These are phyloP conservation scores for Hypoxylon sp. DNA, from an alignment of 2,329 filamentous ascomycete genomes.

Conservation along the genomic window DNA sequence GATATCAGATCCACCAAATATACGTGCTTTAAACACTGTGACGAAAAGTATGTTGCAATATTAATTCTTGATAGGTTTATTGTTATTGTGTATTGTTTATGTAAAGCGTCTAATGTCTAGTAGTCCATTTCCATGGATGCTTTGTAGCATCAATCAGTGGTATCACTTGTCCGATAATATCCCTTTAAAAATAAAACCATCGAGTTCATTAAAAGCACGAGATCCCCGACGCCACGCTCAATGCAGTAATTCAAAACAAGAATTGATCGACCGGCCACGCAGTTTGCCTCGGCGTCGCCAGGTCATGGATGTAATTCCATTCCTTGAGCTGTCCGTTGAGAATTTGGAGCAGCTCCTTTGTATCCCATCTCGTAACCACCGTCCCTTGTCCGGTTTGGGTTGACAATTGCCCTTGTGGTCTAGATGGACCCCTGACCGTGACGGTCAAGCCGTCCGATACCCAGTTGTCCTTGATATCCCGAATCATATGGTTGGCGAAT, in stretches of 20 bases:
- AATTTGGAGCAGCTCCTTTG: constrained; percentile 26
- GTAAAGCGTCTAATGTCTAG: too few relatives aligned
- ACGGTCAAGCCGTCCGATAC: constrained; percentile 46
- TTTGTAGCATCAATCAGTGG: too few relatives aligned
- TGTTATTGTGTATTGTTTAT: too few relatives aligned
- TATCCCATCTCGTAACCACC: constrained; percentile 32
- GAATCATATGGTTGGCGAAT: constrained; percentile 55
- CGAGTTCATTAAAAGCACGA: too few relatives aligned
- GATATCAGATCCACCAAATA: too few relatives aligned
- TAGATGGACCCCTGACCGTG: constrained; percentile 51
- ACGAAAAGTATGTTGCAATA: too few relatives aligned
- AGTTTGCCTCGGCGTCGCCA: constrained; percentile 9
- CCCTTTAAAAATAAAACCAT: too few relatives aligned
- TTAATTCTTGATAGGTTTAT: too few relatives aligned
- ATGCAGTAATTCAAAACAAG: constrained; percentile 36
- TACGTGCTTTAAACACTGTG: too few relatives aligned
- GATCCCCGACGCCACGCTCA: constrained; percentile 31
- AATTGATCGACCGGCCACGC: constrained; percentile 32
- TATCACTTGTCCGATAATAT: too few relatives aligned
- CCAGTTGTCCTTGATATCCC: constrained; percentile 59
- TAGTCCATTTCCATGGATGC: too few relatives aligned
- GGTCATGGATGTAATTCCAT: constrained; percentile 41
- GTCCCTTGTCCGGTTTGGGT: constrained; percentile 51
- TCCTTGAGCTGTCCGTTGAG: constrained; percentile 34
- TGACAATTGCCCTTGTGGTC: constrained; percentile 41